Evolutionary conservation across 495 filamentous ascomycete species (phyloP).

Genomic region (Aspergillus wentii): DNA sequence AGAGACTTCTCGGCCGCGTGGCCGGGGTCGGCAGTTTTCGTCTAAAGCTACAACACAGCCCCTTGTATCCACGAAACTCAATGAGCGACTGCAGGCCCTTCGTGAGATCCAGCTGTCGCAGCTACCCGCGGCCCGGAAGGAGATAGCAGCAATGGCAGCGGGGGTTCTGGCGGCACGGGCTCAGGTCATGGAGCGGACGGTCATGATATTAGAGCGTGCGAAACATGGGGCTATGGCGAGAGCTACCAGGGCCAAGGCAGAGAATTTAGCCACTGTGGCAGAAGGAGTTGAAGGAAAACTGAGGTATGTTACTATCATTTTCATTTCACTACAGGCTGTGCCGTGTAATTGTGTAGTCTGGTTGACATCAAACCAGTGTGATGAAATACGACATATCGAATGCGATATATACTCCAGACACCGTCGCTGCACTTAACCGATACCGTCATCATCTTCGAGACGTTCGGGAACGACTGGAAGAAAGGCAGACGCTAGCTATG

Average conservation of each 20-base stretch:
- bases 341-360: conserved; percentile 26
- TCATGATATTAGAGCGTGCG: conserved; percentile 46
- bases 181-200: conserved; percentile 32
- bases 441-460: conserved; percentile 53
- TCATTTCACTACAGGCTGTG: background rate
- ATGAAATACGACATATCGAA: conserved; percentile 34
- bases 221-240: conserved; percentile 65
- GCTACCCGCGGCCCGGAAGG: conserved; percentile 25
- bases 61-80: conserved; percentile 22
- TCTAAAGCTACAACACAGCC: conserved; percentile 19
- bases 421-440: conserved; percentile 47
- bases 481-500: conserved; percentile 37
- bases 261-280: conserved; percentile 57
- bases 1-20: conserved; percentile 15
- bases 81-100: conserved; percentile 19
- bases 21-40: conserved; percentile 22
- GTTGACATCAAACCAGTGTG: conserved; percentile 25
- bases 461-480: conserved; percentile 41
- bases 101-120: conserved; percentile 27
- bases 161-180: conserved; percentile 27
- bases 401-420: conserved; percentile 55
- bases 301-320: conserved; percentile 30
- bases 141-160: conserved; percentile 35
- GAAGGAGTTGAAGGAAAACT: conserved; percentile 48
- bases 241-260: conserved; percentile 45